Evolutionary conservation across 176 grass and related monocot species (phyloP).

Genomic region (Oryza officinalis): DNA sequence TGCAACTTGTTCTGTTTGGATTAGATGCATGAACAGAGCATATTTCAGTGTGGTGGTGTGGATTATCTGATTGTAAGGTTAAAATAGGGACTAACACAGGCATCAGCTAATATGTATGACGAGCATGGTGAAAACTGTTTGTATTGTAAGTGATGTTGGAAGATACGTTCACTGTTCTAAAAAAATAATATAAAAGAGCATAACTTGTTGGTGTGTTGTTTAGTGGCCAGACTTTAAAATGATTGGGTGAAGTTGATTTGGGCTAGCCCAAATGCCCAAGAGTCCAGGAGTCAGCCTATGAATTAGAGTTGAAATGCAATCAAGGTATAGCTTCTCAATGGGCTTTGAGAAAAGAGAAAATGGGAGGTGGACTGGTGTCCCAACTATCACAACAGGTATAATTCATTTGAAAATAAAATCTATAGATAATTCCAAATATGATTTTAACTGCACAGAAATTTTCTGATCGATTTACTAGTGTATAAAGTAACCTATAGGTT

Average conservation of each 20-base stretch:
- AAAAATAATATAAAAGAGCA: neutral
- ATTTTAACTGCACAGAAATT: neutral
- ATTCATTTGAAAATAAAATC: neutral
- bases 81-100: neutral
- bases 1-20: neutral
- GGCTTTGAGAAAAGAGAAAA: neutral
- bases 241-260: constrained; percentile 19
- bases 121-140: constrained; percentile 12
- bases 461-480: neutral
- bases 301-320: neutral
- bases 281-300: neutral
- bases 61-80: neutral
- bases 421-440: neutral
- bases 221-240: neutral
- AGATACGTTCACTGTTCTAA: neutral
- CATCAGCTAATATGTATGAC: neutral
- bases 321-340: neutral
- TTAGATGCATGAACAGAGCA: neutral
- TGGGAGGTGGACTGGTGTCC: neutral
- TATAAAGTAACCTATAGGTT: neutral
- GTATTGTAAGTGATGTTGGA: neutral
- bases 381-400: neutral
- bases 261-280: neutral
- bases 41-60: neutral
- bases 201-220: neutral